phyloP scores from a whole-genome alignment of 257 asterid species.

The Nicotiana paniculata region DNA sequence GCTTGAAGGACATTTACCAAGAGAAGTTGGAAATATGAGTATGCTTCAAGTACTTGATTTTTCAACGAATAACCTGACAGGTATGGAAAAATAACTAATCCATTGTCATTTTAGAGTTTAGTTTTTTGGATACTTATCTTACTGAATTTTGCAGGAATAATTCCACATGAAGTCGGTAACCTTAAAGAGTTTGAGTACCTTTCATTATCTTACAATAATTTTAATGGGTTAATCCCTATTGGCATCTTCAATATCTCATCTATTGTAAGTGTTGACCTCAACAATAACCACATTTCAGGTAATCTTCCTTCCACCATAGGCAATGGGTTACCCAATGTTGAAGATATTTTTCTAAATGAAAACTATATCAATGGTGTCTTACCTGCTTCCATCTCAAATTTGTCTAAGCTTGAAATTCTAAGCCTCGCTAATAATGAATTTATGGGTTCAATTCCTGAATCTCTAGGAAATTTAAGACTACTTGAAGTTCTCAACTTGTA shows the following conservation, averaged over 20 bases:
- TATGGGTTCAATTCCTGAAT: conserved; percentile 10
- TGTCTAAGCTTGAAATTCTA: not conserved
- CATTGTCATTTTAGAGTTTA: not conserved
- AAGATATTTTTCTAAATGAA: not conserved
- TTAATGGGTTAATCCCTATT: conserved; percentile 15
- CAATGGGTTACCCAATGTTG: conserved; percentile 1
- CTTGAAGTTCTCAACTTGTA: conserved; percentile 1
- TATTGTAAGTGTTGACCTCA: conserved; percentile 12
- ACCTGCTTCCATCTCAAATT: conserved; percentile 17
- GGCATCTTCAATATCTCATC: conserved; percentile 19
- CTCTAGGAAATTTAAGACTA: conserved; percentile 9
- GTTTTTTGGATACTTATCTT: not conserved
- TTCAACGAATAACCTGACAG: conserved; percentile 17
- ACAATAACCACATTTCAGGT: conserved; percentile 22
- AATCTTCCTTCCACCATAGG: conserved; percentile 15
- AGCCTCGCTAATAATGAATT: not conserved
- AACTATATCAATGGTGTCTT: conserved; percentile 3
- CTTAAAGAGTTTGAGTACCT: conserved; percentile 12
- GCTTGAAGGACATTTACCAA: too few relatives aligned
- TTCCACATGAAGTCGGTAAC: conserved; percentile 22
- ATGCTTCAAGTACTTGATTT: conserved; percentile 6
- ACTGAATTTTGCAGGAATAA: conserved; percentile 10
- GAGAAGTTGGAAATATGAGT: not conserved
- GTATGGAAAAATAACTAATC: not conserved
- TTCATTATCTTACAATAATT: conserved; percentile 7